Base-by-base conservation (phyloP, 2,329 filamentous ascomycete genomes). In the Ciborinia camelliae region DNA sequence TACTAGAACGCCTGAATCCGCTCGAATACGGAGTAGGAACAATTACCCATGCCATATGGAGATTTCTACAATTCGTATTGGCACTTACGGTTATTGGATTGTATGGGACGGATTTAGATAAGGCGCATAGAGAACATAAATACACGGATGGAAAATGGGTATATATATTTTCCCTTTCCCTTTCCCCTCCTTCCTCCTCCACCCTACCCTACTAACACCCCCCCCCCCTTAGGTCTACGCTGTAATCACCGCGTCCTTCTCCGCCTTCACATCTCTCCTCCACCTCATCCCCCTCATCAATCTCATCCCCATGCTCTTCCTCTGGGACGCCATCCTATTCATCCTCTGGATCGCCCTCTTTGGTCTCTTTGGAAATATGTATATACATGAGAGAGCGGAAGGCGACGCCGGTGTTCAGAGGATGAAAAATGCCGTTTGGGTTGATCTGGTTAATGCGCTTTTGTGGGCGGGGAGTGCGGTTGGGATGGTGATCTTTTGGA, bases 371-470 rank as follows among this genome's bases (percentile, higher is more conserved):
- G 92, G 88, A 62, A 86, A 83, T 71, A 78, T 94, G 81, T 97
- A 89, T 80, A 90, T 96, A 74, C 77, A 84, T 62, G 87, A 87
- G 72, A 76, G 91, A 65, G 76, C 87, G 0, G 81, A 89, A 74
- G 87, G 86, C 18, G 82, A 90, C 73, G 71, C 72, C 48, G 86
- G 83, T 58, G 82, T 94, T 65, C 79, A 81, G 69, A 84, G 90
- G 64, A 96, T 97, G 92, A 92, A 92, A 79, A 87, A 88, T 73
- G 90, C 91, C 6, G 90, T 95, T 20, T 96, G 91, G 90, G 82
- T 96, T 53, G 90, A 94, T 75, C 76, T 96, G 59, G 80, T 84
- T 54, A 91, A 89, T 75, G 84, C 91, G 75, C 74, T 91, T 18
- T 80, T 97, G 59, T 97, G 92, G 92, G 78, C 92, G 58, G 76